phyloP scores from a whole-genome alignment of 192 early-diverging fungal species.

The Dissophora ornata region DNA sequence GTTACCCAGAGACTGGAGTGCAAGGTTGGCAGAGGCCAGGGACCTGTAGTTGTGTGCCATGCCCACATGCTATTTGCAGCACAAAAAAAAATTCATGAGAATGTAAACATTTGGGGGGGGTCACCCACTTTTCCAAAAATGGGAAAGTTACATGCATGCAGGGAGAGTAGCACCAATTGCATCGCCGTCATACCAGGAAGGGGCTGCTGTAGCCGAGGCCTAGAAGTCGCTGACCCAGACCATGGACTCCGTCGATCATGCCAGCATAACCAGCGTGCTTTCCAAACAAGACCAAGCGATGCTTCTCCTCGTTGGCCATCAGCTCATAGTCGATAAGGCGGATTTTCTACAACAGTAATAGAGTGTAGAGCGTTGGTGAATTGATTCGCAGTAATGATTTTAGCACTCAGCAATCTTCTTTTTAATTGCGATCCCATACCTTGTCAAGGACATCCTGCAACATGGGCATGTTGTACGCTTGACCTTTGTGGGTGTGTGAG shows the following conservation, averaged over 20 bases:
- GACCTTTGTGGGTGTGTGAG: conserved; percentile 98
- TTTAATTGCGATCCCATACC: conserved; percentile 65
- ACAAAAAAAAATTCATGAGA: no score
- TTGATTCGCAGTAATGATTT: no score
- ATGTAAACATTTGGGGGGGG: no score
- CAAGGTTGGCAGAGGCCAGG: conserved; percentile 67
- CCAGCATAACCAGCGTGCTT: conserved; percentile 95
- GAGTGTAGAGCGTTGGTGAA: neutral
- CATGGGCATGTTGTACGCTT: conserved; percentile 92
- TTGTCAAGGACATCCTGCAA: conserved; percentile 90
- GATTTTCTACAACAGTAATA: conserved; percentile 69
- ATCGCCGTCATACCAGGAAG: conserved; percentile 74
- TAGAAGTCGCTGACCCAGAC: conserved; percentile 89
- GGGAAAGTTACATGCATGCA: neutral
- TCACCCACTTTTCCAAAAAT: neutral
- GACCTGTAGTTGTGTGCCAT: conserved; percentile 82
- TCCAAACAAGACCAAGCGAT: conserved; percentile 92
- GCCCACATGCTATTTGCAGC: conserved; percentile 64
- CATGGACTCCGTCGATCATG: conserved; percentile 93
- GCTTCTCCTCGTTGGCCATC: conserved; percentile 78
- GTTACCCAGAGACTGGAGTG: conserved; percentile 76
- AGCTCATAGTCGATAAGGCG: conserved; percentile 97
- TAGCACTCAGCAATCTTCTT: no score
- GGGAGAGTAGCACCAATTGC: neutral
- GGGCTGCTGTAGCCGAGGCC: conserved; percentile 93